A percentile compares a stretch with the other conserved stretches of the same genome.
Conservation (phyloP, 129 eudicot genomes). For the Sambucus nigra region DNA sequence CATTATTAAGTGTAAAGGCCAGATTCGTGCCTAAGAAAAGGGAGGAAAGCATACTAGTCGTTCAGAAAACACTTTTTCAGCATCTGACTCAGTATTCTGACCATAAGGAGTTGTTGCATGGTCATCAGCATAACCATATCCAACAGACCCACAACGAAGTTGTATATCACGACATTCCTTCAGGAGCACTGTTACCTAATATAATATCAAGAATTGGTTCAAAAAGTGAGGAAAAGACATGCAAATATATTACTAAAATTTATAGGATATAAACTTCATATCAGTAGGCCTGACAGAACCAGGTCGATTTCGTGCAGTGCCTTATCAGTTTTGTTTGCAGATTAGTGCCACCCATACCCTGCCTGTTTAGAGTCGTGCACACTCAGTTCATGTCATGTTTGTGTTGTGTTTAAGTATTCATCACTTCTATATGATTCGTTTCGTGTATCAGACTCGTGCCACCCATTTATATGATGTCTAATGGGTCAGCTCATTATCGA, state of each 20-base stretch:
- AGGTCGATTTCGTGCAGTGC: too few relatives aligned
- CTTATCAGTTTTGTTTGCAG: too few relatives aligned
- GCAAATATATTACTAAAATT: not conserved
- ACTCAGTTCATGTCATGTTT: too few relatives aligned
- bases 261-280: too few relatives aligned
- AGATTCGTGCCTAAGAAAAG: not conserved
- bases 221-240: not conserved
- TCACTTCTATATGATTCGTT: too few relatives aligned
- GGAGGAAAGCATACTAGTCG: slow-evolving; percentile 26
- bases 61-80: slow-evolving; percentile 43
- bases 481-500: too few relatives aligned
- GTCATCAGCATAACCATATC: slow-evolving; percentile 20
- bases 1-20: not conserved
- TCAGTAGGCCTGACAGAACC: too few relatives aligned
- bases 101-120: slow-evolving; percentile 1
- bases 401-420: too few relatives aligned
- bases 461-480: too few relatives aligned
- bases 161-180: slow-evolving; percentile 97
- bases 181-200: slow-evolving; percentile 47
- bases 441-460: too few relatives aligned
- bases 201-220: not conserved
- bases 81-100: slow-evolving; percentile 23
- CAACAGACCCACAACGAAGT: slow-evolving; percentile 59
- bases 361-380: too few relatives aligned
- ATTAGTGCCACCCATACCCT: too few relatives aligned